These are phyloP conservation scores for Cenchrus fungigraminus DNA, from an alignment of 176 grass and related monocot genomes.

Conservation along the genomic window DNA sequence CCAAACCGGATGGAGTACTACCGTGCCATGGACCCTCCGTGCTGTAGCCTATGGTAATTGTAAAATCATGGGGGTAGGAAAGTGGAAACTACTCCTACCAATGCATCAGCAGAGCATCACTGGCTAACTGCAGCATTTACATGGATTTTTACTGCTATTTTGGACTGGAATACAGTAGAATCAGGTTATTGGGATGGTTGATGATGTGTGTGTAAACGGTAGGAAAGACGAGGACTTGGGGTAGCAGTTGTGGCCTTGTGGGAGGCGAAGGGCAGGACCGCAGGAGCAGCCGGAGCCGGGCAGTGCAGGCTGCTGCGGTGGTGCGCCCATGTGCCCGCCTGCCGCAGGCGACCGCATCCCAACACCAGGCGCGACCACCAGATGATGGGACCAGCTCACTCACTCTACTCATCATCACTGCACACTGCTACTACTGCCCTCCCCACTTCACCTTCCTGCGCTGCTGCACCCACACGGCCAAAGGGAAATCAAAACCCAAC, in stretches of 20 bases:
- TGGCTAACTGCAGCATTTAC: not conserved
- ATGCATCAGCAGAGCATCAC: not conserved
- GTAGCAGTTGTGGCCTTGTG: too few relatives aligned
- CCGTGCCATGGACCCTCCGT: not conserved
- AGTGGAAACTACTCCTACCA: too few relatives aligned
- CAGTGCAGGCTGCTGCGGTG: not conserved
- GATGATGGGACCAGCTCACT: slow-evolving; percentile 28
- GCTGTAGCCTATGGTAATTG: not conserved
- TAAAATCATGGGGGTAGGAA: not conserved
- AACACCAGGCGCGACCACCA: slow-evolving; percentile 50
- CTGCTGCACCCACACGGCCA: not conserved
- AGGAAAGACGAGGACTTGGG: not conserved
- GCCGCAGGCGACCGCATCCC: slow-evolving; percentile 57
- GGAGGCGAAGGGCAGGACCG: too few relatives aligned
- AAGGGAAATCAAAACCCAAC: slow-evolving; percentile 10
- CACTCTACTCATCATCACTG: not conserved
- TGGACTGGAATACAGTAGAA: not conserved
- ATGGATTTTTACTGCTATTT: not conserved
- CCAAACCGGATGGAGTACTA: too few relatives aligned
- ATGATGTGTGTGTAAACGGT: not conserved
- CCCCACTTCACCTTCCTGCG: not conserved
- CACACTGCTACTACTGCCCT: not conserved
- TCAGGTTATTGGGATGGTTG: not conserved
- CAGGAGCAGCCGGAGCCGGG: too few relatives aligned
- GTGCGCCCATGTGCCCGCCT: slow-evolving; percentile 49